Conservation (phyloP, 2,329 filamentous ascomycete genomes). For the Alternaria triticimaculans region DNA sequence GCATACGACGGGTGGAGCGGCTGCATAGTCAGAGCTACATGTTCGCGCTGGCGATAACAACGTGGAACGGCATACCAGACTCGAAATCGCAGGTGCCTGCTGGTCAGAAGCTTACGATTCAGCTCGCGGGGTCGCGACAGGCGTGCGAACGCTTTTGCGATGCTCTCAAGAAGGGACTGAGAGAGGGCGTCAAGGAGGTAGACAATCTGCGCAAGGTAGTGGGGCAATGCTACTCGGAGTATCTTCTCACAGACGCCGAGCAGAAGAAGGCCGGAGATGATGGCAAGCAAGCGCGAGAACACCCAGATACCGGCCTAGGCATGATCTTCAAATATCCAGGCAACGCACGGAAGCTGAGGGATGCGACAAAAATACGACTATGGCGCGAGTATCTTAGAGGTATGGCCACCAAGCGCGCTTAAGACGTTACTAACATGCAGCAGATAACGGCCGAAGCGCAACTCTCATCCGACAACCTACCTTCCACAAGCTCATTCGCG, state of each 20-base stretch:
- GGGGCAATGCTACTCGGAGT: constrained; percentile 81
- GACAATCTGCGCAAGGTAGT: constrained; percentile 82
- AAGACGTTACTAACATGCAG: constrained; percentile 17
- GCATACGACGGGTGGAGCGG: constrained; percentile 88
- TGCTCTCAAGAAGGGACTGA: constrained; percentile 86
- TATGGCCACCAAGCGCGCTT: constrained; percentile 37
- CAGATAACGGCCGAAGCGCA: constrained; percentile 88
- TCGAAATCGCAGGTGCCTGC: constrained; percentile 56
- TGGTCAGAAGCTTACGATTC: constrained; percentile 85
- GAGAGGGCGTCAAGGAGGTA: constrained; percentile 86
- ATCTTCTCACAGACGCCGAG: constrained; percentile 57
- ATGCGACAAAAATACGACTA: constrained; percentile 94
- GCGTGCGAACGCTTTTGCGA: constrained; percentile 97
- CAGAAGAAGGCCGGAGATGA: constrained; percentile 46
- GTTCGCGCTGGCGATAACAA: constrained; percentile 93
- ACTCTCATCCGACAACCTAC: constrained; percentile 94
- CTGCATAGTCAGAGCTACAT: constrained; percentile 89
- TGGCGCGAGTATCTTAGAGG: constrained; percentile 92
- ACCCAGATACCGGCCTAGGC: constrained; percentile 92
- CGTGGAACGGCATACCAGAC: constrained; percentile 75
- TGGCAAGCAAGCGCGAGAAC: constrained; percentile 57
- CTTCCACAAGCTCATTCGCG: constrained; percentile 95
- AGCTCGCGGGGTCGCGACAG: constrained; percentile 86
- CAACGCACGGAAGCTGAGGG: constrained; percentile 89
- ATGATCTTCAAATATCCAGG: constrained; percentile 94